phyloP scores from a whole-genome alignment of 2,329 filamentous ascomycete species.

The Dactylellina cionopaga region DNA sequence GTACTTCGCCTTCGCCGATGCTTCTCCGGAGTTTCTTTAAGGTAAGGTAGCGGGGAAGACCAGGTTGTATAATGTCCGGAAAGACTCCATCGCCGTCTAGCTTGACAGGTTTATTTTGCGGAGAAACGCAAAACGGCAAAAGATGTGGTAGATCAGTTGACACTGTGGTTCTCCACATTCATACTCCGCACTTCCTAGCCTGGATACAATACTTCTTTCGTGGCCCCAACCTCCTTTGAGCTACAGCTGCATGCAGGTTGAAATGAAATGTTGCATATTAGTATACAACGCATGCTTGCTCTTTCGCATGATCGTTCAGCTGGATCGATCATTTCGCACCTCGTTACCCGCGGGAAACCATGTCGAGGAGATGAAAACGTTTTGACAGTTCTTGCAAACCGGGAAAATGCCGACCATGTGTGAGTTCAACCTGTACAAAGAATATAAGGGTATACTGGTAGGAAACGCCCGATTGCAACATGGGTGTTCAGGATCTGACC shows the following conservation, averaged over 20 bases:
- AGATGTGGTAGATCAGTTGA: conserved; percentile 35
- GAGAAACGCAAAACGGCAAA: conserved; percentile 24
- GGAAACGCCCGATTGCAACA: conserved; percentile 10
- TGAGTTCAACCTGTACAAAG: neutral
- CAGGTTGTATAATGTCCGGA: conserved; percentile 10
- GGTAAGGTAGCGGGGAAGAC: conserved; percentile 8
- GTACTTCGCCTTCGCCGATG: conserved; percentile 14
- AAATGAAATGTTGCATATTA: conserved; percentile 42
- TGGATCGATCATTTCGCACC: no score
- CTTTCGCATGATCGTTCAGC: no score
- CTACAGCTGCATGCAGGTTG: conserved; percentile 9
- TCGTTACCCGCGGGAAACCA: no score
- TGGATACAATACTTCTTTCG: neutral
- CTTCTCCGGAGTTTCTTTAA: conserved; percentile 42
- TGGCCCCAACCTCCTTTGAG: conserved; percentile 5
- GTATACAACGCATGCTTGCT: conserved; percentile 27
- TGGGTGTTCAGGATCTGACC: no score
- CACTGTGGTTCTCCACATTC: conserved; percentile 42
- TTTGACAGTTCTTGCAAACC: neutral
- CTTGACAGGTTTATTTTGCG: neutral
- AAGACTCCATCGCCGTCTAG: conserved; percentile 36
- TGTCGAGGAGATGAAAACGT: conserved; percentile 12
- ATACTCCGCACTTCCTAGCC: conserved; percentile 30
- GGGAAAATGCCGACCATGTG: conserved; percentile 13
- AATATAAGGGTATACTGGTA: conserved; percentile 21